A percentile compares a stretch with the other conserved stretches of the same genome.
Conservation (phyloP, 345 rosid genomes). For the Diplotaxis tenuifolia region DNA sequence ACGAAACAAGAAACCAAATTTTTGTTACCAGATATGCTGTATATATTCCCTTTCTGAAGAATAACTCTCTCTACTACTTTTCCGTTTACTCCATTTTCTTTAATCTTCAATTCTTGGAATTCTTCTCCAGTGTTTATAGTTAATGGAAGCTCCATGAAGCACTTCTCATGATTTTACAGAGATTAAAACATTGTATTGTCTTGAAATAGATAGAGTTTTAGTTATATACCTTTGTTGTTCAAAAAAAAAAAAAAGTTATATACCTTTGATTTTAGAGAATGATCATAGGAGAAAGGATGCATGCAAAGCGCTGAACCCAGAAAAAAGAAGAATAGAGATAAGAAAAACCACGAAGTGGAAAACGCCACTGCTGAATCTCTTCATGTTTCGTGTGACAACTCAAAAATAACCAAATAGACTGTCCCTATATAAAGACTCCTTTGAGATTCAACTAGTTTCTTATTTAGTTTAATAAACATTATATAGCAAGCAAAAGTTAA, state of each 20-base stretch:
- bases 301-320: conserved; percentile 29
- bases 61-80: conserved; percentile 41
- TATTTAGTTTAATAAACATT: background rate
- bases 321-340: background rate
- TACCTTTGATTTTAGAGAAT: conserved; percentile 51
- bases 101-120: conserved; percentile 40
- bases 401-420: background rate
- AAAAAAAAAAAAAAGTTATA: too few species aligned
- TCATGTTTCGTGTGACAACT: conserved; percentile 17
- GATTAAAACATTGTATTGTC: background rate
- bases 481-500: background rate
- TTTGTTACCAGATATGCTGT: conserved; percentile 50
- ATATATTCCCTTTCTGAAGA: conserved; percentile 45
- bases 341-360: background rate
- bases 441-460: background rate
- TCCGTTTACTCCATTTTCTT: conserved; percentile 35
- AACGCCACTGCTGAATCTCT: conserved; percentile 1
- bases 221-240: conserved; percentile 46
- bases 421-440: background rate
- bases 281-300: conserved; percentile 37
- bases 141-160: conserved; percentile 49
- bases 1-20: conserved; percentile 1
- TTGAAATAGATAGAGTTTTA: background rate
- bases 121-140: conserved; percentile 42
- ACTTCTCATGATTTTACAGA: conserved; percentile 40